Conservation (phyloP, 306 rosid species). For the Castanospermum australe region DNA sequence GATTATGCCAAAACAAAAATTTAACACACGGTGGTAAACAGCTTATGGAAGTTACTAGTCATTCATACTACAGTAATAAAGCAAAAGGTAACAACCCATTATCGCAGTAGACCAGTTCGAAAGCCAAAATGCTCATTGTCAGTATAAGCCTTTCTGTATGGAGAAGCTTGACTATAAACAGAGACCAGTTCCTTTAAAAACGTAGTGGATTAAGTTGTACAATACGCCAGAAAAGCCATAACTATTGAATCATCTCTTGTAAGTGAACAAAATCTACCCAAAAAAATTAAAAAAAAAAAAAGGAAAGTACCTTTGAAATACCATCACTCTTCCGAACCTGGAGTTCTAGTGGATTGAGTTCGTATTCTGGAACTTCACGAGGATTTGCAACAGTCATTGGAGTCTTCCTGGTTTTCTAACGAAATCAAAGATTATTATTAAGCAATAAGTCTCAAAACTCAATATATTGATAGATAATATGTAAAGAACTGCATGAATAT, state of each 20-base stretch:
- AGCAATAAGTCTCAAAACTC: constrained; percentile 23
- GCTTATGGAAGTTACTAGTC: not conserved
- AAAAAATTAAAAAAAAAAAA: not conserved
- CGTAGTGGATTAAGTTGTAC: not conserved
- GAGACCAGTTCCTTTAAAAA: not conserved
- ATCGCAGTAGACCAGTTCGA: constrained; percentile 9
- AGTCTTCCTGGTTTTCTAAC: constrained; percentile 85
- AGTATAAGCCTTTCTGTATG: not conserved
- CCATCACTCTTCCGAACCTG: constrained; percentile 94
- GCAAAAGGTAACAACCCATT: constrained; percentile 8
- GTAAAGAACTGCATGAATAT: constrained; percentile 7
- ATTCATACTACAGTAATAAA: constrained; percentile 13
- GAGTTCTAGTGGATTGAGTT: constrained; percentile 96
- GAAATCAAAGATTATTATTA: constrained; percentile 16
- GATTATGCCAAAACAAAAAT: constrained; percentile 13
- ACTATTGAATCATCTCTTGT: not conserved
- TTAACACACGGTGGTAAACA: not conserved
- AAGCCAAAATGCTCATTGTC: not conserved
- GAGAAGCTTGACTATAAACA: not conserved
- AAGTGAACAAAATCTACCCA: not conserved
- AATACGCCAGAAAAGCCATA: not conserved
- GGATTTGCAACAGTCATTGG: constrained; percentile 99
- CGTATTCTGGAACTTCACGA: constrained; percentile 98
- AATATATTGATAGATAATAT: not conserved
- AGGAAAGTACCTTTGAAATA: constrained; percentile 61